Conservation (phyloP, 768 basidiomycete species). For the Strobilomyces echinocephalus region DNA sequence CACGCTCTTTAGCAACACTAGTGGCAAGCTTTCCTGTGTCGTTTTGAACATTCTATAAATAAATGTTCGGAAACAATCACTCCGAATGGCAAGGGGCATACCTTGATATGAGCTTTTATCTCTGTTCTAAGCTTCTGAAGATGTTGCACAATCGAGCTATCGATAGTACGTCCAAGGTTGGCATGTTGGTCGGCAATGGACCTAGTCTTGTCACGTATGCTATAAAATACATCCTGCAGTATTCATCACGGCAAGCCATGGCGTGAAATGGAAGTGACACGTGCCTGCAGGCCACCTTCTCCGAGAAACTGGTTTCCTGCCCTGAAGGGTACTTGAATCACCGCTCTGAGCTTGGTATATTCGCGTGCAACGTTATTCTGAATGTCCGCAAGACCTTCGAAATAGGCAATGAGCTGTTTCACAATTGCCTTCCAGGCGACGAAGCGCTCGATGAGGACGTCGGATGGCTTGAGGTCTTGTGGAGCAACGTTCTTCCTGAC, state of each 20-base stretch:
- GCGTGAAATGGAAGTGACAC: slow-evolving; percentile 12
- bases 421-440: slow-evolving; percentile 95
- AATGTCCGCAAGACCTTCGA: slow-evolving; percentile 65
- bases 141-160: slow-evolving; percentile 96
- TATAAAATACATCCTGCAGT: slow-evolving; percentile 82
- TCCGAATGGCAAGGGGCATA: slow-evolving; percentile 20
- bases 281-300: slow-evolving; percentile 88
- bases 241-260: not conserved
- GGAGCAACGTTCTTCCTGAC: slow-evolving; percentile 93
- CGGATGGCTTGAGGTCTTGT: slow-evolving; percentile 86
- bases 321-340: slow-evolving; percentile 96
- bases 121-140: slow-evolving; percentile 91
- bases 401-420: slow-evolving; percentile 92
- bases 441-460: slow-evolving; percentile 94
- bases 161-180: slow-evolving; percentile 92
- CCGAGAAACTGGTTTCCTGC: slow-evolving; percentile 97
- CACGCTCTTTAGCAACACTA: slow-evolving; percentile 85
- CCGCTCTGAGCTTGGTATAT: slow-evolving; percentile 86
- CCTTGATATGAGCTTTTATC: slow-evolving; percentile 98
- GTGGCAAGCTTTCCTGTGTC: slow-evolving; percentile 92
- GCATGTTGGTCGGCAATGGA: slow-evolving; percentile 94
- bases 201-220: slow-evolving; percentile 89
- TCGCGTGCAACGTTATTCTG: slow-evolving; percentile 93
- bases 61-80: not conserved
- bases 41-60: slow-evolving; percentile 78